Evolutionary conservation across 441 rosid genomes (phyloP).

Genomic region (Pelargonium citronellum): DNA sequence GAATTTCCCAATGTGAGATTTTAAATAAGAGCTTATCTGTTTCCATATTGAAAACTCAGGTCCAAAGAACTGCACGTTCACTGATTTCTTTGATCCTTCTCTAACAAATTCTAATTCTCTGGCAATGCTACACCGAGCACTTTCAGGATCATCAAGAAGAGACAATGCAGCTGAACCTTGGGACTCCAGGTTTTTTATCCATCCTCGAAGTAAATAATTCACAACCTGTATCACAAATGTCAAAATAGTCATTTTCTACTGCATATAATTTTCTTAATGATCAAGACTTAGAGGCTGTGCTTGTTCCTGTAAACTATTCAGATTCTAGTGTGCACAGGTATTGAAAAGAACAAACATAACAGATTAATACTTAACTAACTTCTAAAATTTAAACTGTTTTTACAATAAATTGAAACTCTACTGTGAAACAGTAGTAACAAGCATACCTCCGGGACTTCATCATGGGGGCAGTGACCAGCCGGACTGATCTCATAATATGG

Average conservation of each 20-base stretch:
- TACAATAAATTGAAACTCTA: neutral
- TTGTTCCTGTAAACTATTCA: too few relatives aligned
- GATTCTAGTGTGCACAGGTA: too few relatives aligned
- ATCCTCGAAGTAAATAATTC: constrained; percentile 70
- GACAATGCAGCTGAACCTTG: constrained; percentile 50
- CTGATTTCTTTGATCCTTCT: constrained; percentile 51
- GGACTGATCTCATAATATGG: constrained; percentile 92
- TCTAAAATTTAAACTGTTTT: neutral
- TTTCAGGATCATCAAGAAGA: constrained; percentile 40
- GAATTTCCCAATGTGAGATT: constrained; percentile 32
- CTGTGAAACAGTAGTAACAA: neutral
- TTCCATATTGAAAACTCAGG: constrained; percentile 46
- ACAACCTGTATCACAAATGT: constrained; percentile 46
- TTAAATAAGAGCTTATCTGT: constrained; percentile 36
- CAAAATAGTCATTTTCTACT: too few relatives aligned
- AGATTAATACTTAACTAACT: neutral
- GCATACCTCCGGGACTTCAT: constrained; percentile 93
- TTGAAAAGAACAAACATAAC: too few relatives aligned
- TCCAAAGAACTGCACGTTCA: constrained; percentile 43
- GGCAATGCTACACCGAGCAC: constrained; percentile 25
- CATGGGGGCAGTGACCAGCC: constrained; percentile 98
- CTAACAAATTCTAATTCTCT: constrained; percentile 59
- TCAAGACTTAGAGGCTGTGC: too few relatives aligned
- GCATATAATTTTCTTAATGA: too few relatives aligned
- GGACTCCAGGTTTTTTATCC: constrained; percentile 71